These are phyloP conservation scores for Tieghemostelium lacteum DNA, from an alignment of 78 protist genomes.

Conservation along the genomic window DNA sequence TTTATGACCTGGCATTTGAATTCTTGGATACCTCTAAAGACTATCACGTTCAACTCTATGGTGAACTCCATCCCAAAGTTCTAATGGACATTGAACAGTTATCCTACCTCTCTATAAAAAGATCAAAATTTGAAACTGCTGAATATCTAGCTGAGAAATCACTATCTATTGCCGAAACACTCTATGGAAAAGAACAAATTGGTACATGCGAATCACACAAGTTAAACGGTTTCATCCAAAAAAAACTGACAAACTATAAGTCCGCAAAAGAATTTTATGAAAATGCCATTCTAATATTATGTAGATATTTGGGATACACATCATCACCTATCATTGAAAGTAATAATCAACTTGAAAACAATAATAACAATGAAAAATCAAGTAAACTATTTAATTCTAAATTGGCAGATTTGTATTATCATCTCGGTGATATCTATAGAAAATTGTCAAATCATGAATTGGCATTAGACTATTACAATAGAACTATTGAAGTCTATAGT, in stretches of 20 bases:
- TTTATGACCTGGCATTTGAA: slow-evolving; percentile 25
- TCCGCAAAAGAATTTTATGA: slow-evolving; percentile 17
- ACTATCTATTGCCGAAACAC: background rate
- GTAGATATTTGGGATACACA: slow-evolving; percentile 27
- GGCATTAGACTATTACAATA: slow-evolving; percentile 11
- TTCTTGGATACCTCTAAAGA: slow-evolving; percentile 33
- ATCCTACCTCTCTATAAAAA: background rate
- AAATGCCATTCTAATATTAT: background rate
- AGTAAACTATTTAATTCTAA: slow-evolving; percentile 23
- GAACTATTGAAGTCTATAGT: slow-evolving; percentile 1
- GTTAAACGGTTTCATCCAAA: slow-evolving; percentile 25
- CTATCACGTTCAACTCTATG: slow-evolving; percentile 35
- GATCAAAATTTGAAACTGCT: slow-evolving; percentile 28
- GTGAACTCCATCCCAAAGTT: slow-evolving; percentile 26
- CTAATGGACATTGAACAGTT: slow-evolving; percentile 1
- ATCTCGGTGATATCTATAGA: slow-evolving; percentile 59
- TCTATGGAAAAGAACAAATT: slow-evolving; percentile 50
- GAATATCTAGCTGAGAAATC: slow-evolving; percentile 36
- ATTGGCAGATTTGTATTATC: slow-evolving; percentile 16
- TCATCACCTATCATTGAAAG: background rate
- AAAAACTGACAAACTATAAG: slow-evolving; percentile 43
- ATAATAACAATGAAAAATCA: background rate
- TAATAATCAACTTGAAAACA: background rate
- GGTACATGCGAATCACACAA: slow-evolving; percentile 37
- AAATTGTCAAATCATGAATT: slow-evolving; percentile 23